Evolutionary conservation across 2,329 filamentous ascomycete genomes (phyloP), one percentile per base, ranked within the genome.

Genomic region (Didymella sp.): DNA sequence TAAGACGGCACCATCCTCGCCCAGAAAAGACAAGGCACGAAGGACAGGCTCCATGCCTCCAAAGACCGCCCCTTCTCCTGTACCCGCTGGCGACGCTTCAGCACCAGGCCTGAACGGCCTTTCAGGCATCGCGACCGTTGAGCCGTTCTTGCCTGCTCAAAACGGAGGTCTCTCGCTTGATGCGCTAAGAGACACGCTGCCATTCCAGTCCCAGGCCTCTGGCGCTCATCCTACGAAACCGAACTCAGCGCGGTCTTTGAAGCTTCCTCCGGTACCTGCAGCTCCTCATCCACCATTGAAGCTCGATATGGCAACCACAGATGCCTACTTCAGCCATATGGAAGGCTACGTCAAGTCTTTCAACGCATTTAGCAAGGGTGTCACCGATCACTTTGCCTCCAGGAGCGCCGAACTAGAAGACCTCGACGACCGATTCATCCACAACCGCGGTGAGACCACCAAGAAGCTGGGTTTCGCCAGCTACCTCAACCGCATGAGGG

Each of bases 401-500:
- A 78, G 85, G 28, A 81, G 84, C 59, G 77, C 79, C 12, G 78
- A 79, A 17, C 75, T 70, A 42, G 60, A 80, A 71, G 19, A 79
- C 74, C 24, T 80, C 77, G 67, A 73, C 31, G 62, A 66, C 6
- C 56, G 59, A 11, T 87, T 84, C 80, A 78, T 87, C 31, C 79
- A 79, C 31, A 79, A 82, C 2, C 75, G 79, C 7, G 84, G 84
- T 4, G 83, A 85, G 58, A 69, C 68, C 2, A 74, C 66, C 2
- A 68, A 76, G 19, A 80, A 81, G 49, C 82, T 81, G 1, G 85
- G 84, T 0, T 79, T 87, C 22, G 71, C 78, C 15, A 81, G 84
- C 52, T 92, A 92, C 70, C 72, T 85, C 56, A 77, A 77, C 33
- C 85, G 84, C 70, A 75, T 89, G 52, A 82, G 84, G 62, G 85